phyloP scores from a whole-genome alignment of 2,329 filamentous ascomycete genomes.

The Dothistroma septosporum region DNA sequence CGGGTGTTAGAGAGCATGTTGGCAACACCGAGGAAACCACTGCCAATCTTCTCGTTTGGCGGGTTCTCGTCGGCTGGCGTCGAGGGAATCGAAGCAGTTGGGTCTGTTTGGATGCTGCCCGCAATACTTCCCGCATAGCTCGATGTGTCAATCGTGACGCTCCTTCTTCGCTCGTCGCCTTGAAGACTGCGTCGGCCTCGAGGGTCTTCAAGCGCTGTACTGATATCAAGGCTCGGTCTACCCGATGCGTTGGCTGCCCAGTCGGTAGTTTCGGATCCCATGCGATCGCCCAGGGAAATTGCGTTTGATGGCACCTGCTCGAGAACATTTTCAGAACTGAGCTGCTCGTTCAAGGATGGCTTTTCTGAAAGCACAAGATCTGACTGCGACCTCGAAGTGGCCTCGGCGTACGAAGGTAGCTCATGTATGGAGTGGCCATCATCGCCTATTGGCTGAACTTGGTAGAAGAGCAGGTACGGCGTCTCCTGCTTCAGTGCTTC shows the following conservation, averaged over 20 bases:
- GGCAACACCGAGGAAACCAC: constrained; percentile 30
- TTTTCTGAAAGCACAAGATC: constrained; percentile 28
- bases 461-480: constrained; percentile 92
- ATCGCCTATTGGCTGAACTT: constrained; percentile 82
- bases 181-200: constrained; percentile 38
- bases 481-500: constrained; percentile 77
- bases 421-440: constrained; percentile 42
- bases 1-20: constrained; percentile 28
- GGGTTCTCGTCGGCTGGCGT: constrained; percentile 44
- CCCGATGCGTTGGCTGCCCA: constrained; percentile 19
- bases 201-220: constrained; percentile 19
- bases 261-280: constrained; percentile 17
- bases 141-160: constrained; percentile 39
- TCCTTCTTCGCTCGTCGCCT: constrained; percentile 37
- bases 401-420: constrained; percentile 43
- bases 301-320: constrained; percentile 15
- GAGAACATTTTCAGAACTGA: constrained; percentile 20
- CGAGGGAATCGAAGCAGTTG: constrained; percentile 31
- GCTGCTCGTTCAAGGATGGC: constrained; percentile 20
- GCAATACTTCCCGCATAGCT: constrained; percentile 31
- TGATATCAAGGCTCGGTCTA: constrained; percentile 31
- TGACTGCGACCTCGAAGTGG: constrained; percentile 29
- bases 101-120: constrained; percentile 25
- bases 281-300: constrained; percentile 7
- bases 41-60: constrained; percentile 11